Conservation (phyloP, 768 basidiomycete genomes). For the Pisolithus albus region DNA sequence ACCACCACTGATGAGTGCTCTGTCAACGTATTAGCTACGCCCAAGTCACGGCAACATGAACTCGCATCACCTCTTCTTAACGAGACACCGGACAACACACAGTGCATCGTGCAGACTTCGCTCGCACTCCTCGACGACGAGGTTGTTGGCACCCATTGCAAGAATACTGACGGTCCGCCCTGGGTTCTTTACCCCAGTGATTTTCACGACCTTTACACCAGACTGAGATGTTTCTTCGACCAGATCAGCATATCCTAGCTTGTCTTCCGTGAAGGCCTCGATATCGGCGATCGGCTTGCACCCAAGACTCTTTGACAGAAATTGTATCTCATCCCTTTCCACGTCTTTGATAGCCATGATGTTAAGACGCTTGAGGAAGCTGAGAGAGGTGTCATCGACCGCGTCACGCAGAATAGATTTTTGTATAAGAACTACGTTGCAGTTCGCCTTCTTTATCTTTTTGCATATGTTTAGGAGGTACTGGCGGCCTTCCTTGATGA, state of each 20-base stretch:
- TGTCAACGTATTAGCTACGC: constrained; percentile 19
- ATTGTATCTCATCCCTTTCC: constrained; percentile 97
- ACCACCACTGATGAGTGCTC: constrained; percentile 91
- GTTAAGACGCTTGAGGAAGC: constrained; percentile 94
- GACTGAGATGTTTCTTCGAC: constrained; percentile 81
- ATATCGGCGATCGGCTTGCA: constrained; percentile 97
- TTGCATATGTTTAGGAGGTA: constrained; percentile 98
- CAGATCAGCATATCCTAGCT: constrained; percentile 92
- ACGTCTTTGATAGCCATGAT: constrained; percentile 97
- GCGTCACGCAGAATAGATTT: constrained; percentile 99
- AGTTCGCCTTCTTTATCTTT: constrained; percentile 99
- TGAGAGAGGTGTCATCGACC: constrained; percentile 96
- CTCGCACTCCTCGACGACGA: constrained; percentile 96
- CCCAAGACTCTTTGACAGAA: constrained; percentile 89
- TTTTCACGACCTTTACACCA: constrained; percentile 87
- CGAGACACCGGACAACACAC: constrained; percentile 97
- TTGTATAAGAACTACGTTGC: constrained; percentile 98
- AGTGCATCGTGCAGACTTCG: constrained; percentile 96
- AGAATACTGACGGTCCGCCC: constrained; percentile 94
- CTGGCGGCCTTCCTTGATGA: constrained; percentile 97
- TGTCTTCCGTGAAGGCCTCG: constrained; percentile 96
- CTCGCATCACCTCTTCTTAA: constrained; percentile 85
- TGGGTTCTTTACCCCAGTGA: constrained; percentile 91
- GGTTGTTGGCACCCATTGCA: constrained; percentile 86
- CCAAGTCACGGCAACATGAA: neutral